A percentile compares a stretch with the other conserved stretches of the same genome.
These are phyloP conservation scores for Trichoderma atrobrunneum DNA, from an alignment of 2,329 filamentous ascomycete species.

Conservation along the genomic window DNA sequence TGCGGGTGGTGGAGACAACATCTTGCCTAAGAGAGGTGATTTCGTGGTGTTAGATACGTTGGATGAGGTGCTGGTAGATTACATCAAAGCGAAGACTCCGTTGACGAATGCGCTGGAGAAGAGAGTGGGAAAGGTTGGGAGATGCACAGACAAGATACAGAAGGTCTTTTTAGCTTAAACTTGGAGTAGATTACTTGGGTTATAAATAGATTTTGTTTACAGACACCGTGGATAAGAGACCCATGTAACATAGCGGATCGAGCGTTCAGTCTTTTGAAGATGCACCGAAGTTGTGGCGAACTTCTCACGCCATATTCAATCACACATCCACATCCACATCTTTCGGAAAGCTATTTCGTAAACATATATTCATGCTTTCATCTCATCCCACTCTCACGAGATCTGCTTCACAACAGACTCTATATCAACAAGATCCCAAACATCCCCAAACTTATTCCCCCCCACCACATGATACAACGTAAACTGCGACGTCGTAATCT, in stretches of 20 bases:
- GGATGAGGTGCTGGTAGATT: slow-evolving; percentile 52
- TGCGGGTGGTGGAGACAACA: slow-evolving; percentile 61
- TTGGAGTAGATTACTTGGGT: not conserved
- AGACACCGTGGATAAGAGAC: not conserved
- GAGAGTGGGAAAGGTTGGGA: not conserved
- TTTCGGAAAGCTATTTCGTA: not conserved
- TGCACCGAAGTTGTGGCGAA: not conserved
- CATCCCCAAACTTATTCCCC: not conserved
- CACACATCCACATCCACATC: not conserved
- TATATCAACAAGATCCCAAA: not conserved
- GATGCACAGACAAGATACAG: not conserved
- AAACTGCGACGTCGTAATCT: not conserved
- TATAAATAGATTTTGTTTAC: not conserved
- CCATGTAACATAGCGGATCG: not conserved
- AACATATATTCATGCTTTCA: not conserved
- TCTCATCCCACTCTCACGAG: not conserved
- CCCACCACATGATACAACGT: not conserved
- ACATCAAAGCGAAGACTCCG: slow-evolving; percentile 48
- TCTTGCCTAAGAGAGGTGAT: slow-evolving; percentile 42
- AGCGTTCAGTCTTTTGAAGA: not conserved
- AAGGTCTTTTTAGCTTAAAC: not conserved
- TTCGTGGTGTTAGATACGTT: slow-evolving; percentile 50
- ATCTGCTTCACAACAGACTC: not conserved
- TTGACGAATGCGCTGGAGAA: slow-evolving; percentile 48
- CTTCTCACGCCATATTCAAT: not conserved